Base-by-base conservation (phyloP, 2,329 filamentous ascomycete species). In the Tolypocladium endophyticum region DNA sequence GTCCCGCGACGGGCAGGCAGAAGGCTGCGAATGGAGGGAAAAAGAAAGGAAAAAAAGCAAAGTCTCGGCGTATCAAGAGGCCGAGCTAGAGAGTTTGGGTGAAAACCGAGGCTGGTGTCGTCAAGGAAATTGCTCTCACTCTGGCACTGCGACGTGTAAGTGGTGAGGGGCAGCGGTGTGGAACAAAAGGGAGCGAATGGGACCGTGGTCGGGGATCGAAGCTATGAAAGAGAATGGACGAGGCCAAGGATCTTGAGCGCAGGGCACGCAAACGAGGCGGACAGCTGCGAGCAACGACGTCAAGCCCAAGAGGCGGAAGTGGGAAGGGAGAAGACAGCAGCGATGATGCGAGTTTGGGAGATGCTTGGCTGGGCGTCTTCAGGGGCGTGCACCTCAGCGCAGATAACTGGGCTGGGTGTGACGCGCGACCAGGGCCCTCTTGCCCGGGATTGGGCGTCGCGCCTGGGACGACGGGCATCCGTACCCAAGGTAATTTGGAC, bases 401-500 rank as follows among this genome's bases (percentile, higher is more conserved):
- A n/a, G 20, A n/a, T 33, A 30, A 50, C 25, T 50, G 45, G 45
- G 7, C 11, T 28, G 20, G 25, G 35, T 28, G 45, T 55, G 58
- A 53, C 39, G 55, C 54, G 47, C 55, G 58, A 52, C 58, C 55
- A 57, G 58, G 58, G 58, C 28, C 54, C 23, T 36, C 39, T 38
- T 59, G 30, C 41, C 53, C 43, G 45, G 54, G 58, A 59, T 59
- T 59, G 58, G 58, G 58, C 58, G 30, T 53, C 58, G 58, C 41
- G 33, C 54, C 54, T 59, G 53, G 58, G 47, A 53, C 41, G 58
- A 59, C 58, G 54, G 58, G 25, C 33, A 35, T 35, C 4, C 33
- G 33, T 36, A 58, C 45, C 57, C 14, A 43, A 43, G 39, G 39
- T 52, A 47, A 59, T 56, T 59, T 59, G 58, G 58, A 23, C 52